Base-by-base conservation (phyloP, 1,139 yeast species). In the Blastobotrys petasosporus region DNA sequence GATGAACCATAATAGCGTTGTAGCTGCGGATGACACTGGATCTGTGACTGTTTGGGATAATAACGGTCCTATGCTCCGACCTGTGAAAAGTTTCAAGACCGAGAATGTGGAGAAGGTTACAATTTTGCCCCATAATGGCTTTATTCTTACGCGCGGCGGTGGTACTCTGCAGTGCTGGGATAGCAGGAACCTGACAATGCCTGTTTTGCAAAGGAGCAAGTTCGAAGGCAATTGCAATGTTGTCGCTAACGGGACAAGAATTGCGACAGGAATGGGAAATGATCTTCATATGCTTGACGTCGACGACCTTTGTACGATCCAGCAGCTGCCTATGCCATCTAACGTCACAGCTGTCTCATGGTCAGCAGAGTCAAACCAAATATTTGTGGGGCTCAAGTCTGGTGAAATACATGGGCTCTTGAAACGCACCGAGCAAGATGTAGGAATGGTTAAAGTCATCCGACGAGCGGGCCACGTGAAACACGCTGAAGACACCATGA, bases 131-230 rank as follows among this genome's bases (percentile, higher is more conserved):
- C 45, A 46, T 4, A 56, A 54, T 41, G 57, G 51, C 3, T 41
- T 45, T 37, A 50, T 56, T 28, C 44, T 65, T 4, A 53, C 69
- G 7, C 64, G 64, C 2, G 56, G 55, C 2, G 65, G 60, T 34
- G 55, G 51, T 8, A 48, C 60, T 1, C 50, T 68, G 12, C 65
- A 65, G 44, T 51, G 67, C 8, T 69, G 70, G 65, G 74, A 69
- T 49, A 45, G 56, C 12, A 55, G 73, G 35, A 61, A 63, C 36
- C 54, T 65, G 30, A 56, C 54, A 11, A 45, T 51, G 2, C 71
- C 73, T 4, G 48, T 67, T 11, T 54, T 68, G 23, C 61, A 55
- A 32, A 51, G 64, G 12, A 32, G 47, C 1, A 32, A 37, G 9
- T 23, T 39, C 20, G 15, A 20, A 15, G 16, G 39, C 30, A 25